Evolutionary conservation across 1,284 basidiomycete genomes (phyloP).

Genomic region (Ceratobasidium sp.): DNA sequence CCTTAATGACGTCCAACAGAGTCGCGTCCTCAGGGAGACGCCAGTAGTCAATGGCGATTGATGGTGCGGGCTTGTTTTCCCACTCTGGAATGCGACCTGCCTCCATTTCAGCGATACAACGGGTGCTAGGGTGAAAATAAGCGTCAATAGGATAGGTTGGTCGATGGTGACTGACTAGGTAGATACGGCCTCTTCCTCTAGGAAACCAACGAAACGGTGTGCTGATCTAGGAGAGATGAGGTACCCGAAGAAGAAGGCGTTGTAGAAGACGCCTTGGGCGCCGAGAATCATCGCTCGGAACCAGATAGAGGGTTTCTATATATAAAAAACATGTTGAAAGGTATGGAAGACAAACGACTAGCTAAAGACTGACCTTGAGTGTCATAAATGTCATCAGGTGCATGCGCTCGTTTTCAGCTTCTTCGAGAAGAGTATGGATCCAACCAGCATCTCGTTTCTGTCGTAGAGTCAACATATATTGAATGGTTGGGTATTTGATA

Average conservation of each 20-base stretch:
- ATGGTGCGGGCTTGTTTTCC: constrained; percentile 78
- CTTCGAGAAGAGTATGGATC: constrained; percentile 86
- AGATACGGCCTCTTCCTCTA: constrained; percentile 94
- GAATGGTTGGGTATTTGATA: neutral
- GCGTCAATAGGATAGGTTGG: neutral
- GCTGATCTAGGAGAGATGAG: constrained; percentile 77
- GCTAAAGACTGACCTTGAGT: constrained; percentile 52
- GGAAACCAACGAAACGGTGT: constrained; percentile 94
- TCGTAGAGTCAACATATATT: constrained; percentile 37
- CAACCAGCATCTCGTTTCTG: constrained; percentile 89
- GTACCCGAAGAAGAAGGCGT: constrained; percentile 78
- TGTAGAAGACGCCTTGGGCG: constrained; percentile 90
- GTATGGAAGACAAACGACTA: constrained; percentile 58
- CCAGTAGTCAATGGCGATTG: constrained; percentile 96
- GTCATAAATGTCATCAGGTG: constrained; percentile 73
- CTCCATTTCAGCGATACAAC: constrained; percentile 85
- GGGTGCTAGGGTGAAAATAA: constrained; percentile 65
- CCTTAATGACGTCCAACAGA: constrained; percentile 62
- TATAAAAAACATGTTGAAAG: constrained; percentile 79
- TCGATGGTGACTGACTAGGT: constrained; percentile 71
- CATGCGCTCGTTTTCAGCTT: constrained; percentile 97
- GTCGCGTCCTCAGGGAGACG: constrained; percentile 61
- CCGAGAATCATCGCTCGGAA: constrained; percentile 85
- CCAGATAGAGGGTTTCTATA: constrained; percentile 75
- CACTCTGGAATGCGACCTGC: constrained; percentile 89